Base-by-base conservation (phyloP, 1,284 basidiomycete species). In the Trametes sp. region DNA sequence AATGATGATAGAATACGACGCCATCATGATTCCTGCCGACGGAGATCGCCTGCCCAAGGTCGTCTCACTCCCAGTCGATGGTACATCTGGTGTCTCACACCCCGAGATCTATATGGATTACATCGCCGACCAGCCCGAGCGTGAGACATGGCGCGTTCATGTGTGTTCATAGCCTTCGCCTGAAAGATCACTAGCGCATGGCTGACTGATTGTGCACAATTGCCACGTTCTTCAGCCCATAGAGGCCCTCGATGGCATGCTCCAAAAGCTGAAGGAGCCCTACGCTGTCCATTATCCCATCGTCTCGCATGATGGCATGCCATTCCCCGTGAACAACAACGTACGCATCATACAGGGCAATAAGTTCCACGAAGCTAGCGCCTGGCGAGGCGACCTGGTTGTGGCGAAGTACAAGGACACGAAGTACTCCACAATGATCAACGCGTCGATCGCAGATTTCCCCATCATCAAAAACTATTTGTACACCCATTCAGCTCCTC, bases 51-150 rank as follows among this genome's bases (percentile, higher is more conserved):
- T 85, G 41, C 89, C 90, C 16, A 84, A 87, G 51, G 76, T 92
- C 61, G 87, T 92, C 35, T 77, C 82, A 60, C 82, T 93, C 63
- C n/a, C n/a, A n/a, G n/a, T n/a, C n/a, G n/a, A n/a, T n/a, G n/a
- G n/a, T n/a, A n/a, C n/a, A n/a, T n/a, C n/a, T n/a, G n/a, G 87
- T 88, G 86, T 90, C 80, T 90, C 91, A 1, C 91, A 93, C 75
- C 91, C 92, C 9, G 89, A 93, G 74, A 84, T 91, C 38, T 86
- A 89, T 71, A 93, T 93, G 90, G 90, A 93, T 74, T 91, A 89
- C 76, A 88, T 93, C 69, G 89, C 89, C 68, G 89, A 92, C 74
- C 82, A 84, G 59, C 79, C 85, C 57, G 87, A 87, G 41, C 77
- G 84, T 38, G 80, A 86, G 61, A 84, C 87, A 14, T 93, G 90